These are phyloP conservation scores for Termitomyces sp. DNA, from an alignment of 768 basidiomycete species.

Conservation along the genomic window DNA sequence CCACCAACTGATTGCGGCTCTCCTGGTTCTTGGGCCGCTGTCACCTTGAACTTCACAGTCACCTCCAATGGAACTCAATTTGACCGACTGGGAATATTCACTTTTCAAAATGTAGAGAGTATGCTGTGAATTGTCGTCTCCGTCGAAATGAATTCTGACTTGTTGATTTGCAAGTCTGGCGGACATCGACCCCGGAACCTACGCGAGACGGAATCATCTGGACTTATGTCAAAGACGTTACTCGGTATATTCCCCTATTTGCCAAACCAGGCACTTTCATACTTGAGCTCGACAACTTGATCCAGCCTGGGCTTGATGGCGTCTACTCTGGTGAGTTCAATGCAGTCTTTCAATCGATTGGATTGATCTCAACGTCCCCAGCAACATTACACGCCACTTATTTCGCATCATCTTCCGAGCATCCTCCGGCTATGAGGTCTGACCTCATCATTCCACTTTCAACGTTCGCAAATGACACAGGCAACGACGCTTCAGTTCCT, in stretches of 20 bases:
- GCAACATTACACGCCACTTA: constrained; percentile 68
- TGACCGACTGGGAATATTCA: constrained; percentile 66
- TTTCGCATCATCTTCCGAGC: constrained; percentile 46
- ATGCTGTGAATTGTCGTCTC: constrained; percentile 13
- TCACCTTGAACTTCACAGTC: constrained; percentile 73
- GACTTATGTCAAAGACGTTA: constrained; percentile 74
- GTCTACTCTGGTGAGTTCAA: constrained; percentile 53
- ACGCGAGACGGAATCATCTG: constrained; percentile 67
- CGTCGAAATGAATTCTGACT: not conserved
- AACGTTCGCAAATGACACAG: constrained; percentile 54
- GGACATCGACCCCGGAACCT: constrained; percentile 77
- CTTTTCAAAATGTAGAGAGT: constrained; percentile 77
- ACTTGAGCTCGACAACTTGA: constrained; percentile 65
- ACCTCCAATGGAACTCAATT: constrained; percentile 76
- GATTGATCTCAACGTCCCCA: constrained; percentile 16
- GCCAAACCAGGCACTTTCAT: constrained; percentile 63
- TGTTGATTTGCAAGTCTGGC: constrained; percentile 49
- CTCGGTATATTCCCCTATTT: constrained; percentile 67
- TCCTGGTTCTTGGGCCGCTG: constrained; percentile 65
- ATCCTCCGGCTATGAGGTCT: constrained; percentile 55
- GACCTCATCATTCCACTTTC: constrained; percentile 66
- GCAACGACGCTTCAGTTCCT: constrained; percentile 67
- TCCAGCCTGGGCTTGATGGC: constrained; percentile 52
- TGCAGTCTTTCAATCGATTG: not conserved
- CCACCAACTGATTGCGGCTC: constrained; percentile 69